Evolutionary conservation across 2,329 filamentous ascomycete genomes (phyloP), one percentile per base, ranked within the genome.

Genomic region (Ustilaginoidea virens): DNA sequence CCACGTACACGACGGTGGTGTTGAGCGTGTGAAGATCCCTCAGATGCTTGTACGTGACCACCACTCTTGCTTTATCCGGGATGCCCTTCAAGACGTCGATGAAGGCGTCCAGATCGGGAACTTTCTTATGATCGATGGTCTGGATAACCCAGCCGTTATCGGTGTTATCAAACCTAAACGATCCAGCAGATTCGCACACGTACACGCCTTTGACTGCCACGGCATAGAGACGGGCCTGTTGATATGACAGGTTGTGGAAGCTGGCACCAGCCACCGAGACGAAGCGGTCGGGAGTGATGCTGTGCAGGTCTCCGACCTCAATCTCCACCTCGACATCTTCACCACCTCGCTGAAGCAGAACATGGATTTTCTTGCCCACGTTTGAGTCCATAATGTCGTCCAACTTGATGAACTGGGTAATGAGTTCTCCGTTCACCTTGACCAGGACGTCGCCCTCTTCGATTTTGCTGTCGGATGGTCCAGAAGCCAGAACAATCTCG

Each of bases 171-270:
- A 98, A 82, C 28, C 86, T 77, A 64, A 96, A 98, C 1, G 90
- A 93, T 3, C 90, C 90, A 2, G 82, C 80, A 5, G 87, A 82
- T 54, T 98, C 90, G 47, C 86, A 96, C 34, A 96, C 79, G 48
- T 82, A 98, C 12, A 98, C 85, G 19, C 90, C 90, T 50, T 85
- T 78, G 43, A 85, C 80, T 7, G 86, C 76, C 33, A 98, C 86
- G 19, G 86, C 87, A 50, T 94, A 96, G 4, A 94, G 68, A 7
- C 90, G 76, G n/a, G 90, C 85, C 55, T 96, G 86, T 49, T 98
- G 90, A 52, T 98, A 98, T 1, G 92, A 98, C 12, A 98, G 63
- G 48, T 92, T 74, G 57, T 98, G 92, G 61, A 98, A 96, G 34
- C 85, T 87, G 15, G 77, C 90, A 13, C 90, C 92, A 23, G 86